A percentile compares a stretch with the other conserved stretches of the same genome.
These are phyloP conservation scores for Lodderomyces margitis DNA, from an alignment of 1,139 yeast genomes.

Conservation along the genomic window DNA sequence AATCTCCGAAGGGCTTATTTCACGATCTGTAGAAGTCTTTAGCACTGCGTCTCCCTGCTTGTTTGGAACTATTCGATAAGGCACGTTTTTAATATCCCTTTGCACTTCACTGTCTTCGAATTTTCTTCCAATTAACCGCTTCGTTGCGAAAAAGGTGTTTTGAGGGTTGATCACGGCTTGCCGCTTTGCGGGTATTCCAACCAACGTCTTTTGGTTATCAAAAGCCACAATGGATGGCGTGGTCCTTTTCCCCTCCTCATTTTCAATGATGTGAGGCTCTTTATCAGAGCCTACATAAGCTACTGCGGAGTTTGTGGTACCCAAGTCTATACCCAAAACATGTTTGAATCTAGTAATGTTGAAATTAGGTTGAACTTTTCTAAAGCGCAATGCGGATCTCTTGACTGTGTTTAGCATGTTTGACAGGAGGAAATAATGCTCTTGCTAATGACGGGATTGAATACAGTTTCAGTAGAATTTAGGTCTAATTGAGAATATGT, in stretches of 20 bases:
- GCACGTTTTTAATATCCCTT: slow-evolving; percentile 52
- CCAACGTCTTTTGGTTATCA: slow-evolving; percentile 26
- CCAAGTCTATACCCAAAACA: slow-evolving; percentile 76
- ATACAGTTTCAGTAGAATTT: too few species aligned
- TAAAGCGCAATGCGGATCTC: neutral
- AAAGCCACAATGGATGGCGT: slow-evolving; percentile 75
- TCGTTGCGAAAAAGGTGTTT: slow-evolving; percentile 73
- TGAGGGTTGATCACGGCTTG: slow-evolving; percentile 65
- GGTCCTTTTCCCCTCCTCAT: slow-evolving; percentile 65
- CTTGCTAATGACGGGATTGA: neutral
- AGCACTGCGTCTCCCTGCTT: slow-evolving; percentile 66
- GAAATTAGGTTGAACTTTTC: neutral
- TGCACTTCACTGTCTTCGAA: slow-evolving; percentile 65
- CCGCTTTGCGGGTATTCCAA: slow-evolving; percentile 62
- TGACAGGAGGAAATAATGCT: neutral
- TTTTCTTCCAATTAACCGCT: slow-evolving; percentile 68
- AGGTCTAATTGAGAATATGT: too few species aligned
- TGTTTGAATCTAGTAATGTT: slow-evolving; percentile 16
- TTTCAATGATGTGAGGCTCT: slow-evolving; percentile 58
- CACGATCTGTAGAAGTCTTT: slow-evolving; percentile 33
- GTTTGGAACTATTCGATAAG: slow-evolving; percentile 54
- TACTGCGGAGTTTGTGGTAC: slow-evolving; percentile 82
- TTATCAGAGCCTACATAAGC: slow-evolving; percentile 53
- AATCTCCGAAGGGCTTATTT: slow-evolving; percentile 56
- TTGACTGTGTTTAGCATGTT: neutral